Evolutionary conservation across 2,329 filamentous ascomycete genomes (phyloP).

Genomic region (Tolypocladium guangdongense): DNA sequence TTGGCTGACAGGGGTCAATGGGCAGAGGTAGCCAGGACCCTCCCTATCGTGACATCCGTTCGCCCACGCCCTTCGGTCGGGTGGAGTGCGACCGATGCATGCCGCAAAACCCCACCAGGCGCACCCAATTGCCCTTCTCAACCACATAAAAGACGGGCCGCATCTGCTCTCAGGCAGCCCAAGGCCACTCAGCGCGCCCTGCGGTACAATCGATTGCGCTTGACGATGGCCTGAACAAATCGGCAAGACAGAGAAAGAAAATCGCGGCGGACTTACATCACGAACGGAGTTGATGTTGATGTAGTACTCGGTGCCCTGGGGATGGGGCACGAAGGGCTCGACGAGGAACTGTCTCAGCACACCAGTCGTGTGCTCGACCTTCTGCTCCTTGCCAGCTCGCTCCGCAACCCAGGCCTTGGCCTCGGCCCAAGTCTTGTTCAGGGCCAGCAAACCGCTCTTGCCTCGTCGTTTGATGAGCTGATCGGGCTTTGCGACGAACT

Average conservation of each 20-base stretch:
- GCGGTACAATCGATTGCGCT: too few species aligned
- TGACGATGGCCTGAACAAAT: not conserved
- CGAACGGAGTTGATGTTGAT: conserved; percentile 99
- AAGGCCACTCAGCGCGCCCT: not conserved
- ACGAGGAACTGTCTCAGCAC: conserved; percentile 91
- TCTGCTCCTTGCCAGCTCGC: conserved; percentile 81
- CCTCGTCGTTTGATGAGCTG: conserved; percentile 99
- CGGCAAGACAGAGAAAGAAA: conserved; percentile 11
- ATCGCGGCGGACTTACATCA: conserved; percentile 62
- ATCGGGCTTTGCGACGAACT: conserved; percentile 98
- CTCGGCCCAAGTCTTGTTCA: conserved; percentile 97
- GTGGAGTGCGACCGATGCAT: not conserved
- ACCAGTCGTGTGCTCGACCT: conserved; percentile 86
- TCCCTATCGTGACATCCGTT: conserved; percentile 27
- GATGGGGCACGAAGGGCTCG: conserved; percentile 96
- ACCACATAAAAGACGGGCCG: conserved; percentile 7
- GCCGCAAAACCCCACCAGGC: conserved; percentile 1
- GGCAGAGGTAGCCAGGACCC: conserved; percentile 6
- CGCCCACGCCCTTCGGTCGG: conserved; percentile 19
- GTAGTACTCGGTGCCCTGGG: conserved; percentile 95
- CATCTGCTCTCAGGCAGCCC: not conserved
- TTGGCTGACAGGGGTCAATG: conserved; percentile 1
- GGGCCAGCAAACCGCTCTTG: conserved; percentile 90
- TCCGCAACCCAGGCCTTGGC: conserved; percentile 88
- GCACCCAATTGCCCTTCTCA: not conserved